Base-by-base conservation (phyloP, 768 basidiomycete genomes). In the Panaeolus cyanescens region DNA sequence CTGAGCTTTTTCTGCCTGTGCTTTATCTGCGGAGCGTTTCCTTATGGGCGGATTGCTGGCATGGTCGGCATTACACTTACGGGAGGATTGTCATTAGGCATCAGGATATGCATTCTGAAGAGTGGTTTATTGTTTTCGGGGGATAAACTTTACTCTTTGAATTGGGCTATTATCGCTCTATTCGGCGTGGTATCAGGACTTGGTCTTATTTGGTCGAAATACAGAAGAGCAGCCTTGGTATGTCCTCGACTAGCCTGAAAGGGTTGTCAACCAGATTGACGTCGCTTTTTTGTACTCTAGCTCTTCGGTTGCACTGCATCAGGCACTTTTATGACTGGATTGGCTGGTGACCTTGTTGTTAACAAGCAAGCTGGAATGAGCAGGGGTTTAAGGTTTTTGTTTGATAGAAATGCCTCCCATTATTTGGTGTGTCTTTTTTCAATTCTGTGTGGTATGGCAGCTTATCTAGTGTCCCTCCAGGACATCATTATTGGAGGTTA, bases 301-400 rank as follows among this genome's bases (percentile, higher is more conserved):
- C 67, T 79, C 58, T 72, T 79, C 42, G 77, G 80, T 34, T 85
- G 83, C 56, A 79, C 87, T n/a, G 83, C 86, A 1, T 72, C 77
- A 20, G 89, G 89, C 32, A 83, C 88, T 8, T 90, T 90, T 69
- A 71, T 90, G 25, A 73, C 77, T 13, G 80, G 68, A 30, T 78
- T 90, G 8, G 87, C 81, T 20, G 66, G 84, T 10, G 89, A 90
- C 70, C 75, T 90, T 4, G 69, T 80, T 53, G 57, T 88, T 55
- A 79, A 88, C 62, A 75, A 80, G 64, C 88, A 90, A 66, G 71
- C 74, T 5, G 89, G 89, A 5, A 80, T 89, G 79, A 86, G 87
- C 65, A 74, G 81, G 20, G 89, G 88, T 2, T 76, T 90, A 31
- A 80, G 89, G 20, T 83, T 79, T 65, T 77, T 90, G 13, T 80